phyloP scores from a whole-genome alignment of 1,284 basidiomycete species.

The Cystobasidium sp. region DNA sequence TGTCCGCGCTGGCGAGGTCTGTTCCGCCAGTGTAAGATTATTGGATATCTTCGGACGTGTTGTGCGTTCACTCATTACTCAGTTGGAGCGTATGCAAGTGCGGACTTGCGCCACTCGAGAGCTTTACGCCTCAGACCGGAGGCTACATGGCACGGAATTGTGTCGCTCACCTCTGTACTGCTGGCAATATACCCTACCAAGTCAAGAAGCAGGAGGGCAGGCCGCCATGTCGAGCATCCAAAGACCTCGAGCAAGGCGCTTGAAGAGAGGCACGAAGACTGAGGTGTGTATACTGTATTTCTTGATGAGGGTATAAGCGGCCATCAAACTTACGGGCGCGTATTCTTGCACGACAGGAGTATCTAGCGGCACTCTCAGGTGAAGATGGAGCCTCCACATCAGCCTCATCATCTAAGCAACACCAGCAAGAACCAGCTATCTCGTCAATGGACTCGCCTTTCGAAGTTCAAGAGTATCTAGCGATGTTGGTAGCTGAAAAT shows the following conservation, averaged over 20 bases:
- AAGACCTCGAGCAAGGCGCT: conserved; percentile 14
- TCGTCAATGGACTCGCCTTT: conserved; percentile 77
- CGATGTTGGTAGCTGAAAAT: conserved; percentile 78
- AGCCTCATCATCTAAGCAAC: background rate
- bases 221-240: background rate
- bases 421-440: conserved; percentile 5
- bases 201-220: background rate
- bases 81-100: no score
- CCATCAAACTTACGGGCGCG: background rate
- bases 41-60: no score
- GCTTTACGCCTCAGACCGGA: no score
- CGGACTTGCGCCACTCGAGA: no score
- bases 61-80: no score
- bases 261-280: conserved; percentile 30
- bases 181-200: background rate
- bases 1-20: no score
- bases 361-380: conserved; percentile 25
- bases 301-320: background rate
- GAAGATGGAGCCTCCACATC: conserved; percentile 24
- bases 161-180: background rate
- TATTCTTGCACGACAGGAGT: conserved; percentile 6
- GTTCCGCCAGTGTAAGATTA: no score
- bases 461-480: conserved; percentile 93
- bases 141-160: no score
- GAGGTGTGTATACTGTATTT: conserved; percentile 9